These are phyloP conservation scores for Epichloe uncinata DNA, from an alignment of 2,329 filamentous ascomycete species.

Conservation along the genomic window DNA sequence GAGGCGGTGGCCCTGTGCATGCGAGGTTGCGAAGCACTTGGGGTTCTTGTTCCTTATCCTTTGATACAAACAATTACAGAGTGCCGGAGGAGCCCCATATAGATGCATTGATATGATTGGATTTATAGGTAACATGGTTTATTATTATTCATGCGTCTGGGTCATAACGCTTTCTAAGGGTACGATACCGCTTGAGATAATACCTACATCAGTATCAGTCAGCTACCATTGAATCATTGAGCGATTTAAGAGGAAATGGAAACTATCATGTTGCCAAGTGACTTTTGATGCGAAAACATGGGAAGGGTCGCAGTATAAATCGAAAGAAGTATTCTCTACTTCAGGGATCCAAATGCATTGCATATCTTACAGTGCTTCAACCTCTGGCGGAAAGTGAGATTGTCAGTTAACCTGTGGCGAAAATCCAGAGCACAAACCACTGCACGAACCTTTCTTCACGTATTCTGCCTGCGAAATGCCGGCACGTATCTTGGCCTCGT, in stretches of 20 bases:
- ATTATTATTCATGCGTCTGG: conserved; percentile 16
- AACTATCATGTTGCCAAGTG: neutral
- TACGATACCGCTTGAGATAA: conserved; percentile 83
- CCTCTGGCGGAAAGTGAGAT: conserved; percentile 41
- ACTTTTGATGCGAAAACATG: too few species aligned
- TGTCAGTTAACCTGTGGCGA: neutral
- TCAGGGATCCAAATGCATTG: neutral
- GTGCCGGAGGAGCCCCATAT: neutral
- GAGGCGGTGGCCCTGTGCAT: conserved; percentile 4
- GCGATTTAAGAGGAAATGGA: neutral
- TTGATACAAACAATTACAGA: neutral
- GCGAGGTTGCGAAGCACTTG: neutral
- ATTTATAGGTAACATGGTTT: neutral
- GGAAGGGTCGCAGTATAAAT: neutral
- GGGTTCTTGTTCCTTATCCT: neutral
- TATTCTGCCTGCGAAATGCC: conserved; percentile 71
- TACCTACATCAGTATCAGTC: conserved; percentile 41
- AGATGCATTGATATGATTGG: neutral
- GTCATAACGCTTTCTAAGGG: conserved; percentile 69
- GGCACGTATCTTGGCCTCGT: conserved; percentile 62
- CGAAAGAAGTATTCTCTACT: neutral
- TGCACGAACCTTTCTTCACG: conserved; percentile 69
- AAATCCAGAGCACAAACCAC: neutral
- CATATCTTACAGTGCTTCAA: conserved; percentile 71
- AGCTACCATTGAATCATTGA: neutral